Base-by-base conservation (phyloP, 2,329 filamentous ascomycete species). In the Phialophora chinensis region DNA sequence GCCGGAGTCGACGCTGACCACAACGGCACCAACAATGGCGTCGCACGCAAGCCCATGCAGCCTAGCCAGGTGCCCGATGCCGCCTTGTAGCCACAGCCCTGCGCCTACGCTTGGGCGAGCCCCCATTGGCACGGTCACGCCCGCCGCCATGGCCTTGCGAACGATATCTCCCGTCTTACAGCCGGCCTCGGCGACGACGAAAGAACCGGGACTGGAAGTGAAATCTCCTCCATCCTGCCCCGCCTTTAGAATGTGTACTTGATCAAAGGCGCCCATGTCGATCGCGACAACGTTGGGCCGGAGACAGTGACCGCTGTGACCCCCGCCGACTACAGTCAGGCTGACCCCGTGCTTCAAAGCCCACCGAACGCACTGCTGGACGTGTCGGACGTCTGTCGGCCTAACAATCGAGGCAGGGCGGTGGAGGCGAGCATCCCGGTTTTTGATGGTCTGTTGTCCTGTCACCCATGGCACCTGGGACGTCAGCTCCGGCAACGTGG, bases 51-150 rank as follows among this genome's bases (percentile, higher is more conserved):
- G 85, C 1, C 87, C 87, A 68, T 87, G 75, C 8, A 80, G 62
- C 65, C 87, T 79, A 42, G 83, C 72, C n/a, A 88, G 77, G 69
- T 88, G 86, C 1, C 87, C 87, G 57, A 90, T 87, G 60, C 87
- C 87, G 49, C 88, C 88, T 78, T 90, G 87, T 55, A 90, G 78
- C 86, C 86, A 89, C 14, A 87, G 70, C 0, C 88, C 88, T 0
- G 85, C 83, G 2, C 88, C 87, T 29, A 90, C 86, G 69, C 86
- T 89, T 68, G 87, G 87, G 5, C 87, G 85, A 29, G 85, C 74
- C 2, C 87, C 88, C 2, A 90, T 74, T 0, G 87, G 87, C 1
- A 90, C 82, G 63, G 83, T 85, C 61, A 89, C 0, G 1, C 82
- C 84, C 0, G 69, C 77, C 1, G 65, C 75, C 79, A 83, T 83